A percentile compares a stretch with the other conserved stretches of the same genome.
phyloP scores from a whole-genome alignment of 1,284 basidiomycete genomes.

The Tilletia horrida region DNA sequence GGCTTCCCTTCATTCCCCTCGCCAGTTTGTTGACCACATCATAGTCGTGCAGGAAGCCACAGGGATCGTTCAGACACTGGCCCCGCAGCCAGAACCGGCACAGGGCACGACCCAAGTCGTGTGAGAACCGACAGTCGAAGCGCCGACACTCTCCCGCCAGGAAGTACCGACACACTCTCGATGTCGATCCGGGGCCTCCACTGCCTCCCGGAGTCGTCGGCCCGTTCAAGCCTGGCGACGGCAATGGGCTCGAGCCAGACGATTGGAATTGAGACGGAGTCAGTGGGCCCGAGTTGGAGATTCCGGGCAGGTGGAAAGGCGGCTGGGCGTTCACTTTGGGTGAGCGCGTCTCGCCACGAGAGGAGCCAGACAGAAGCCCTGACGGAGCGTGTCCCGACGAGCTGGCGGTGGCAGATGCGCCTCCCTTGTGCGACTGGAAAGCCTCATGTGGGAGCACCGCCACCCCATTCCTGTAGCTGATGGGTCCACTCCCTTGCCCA shows the following conservation, averaged over 20 bases:
- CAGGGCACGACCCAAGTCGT: constrained; percentile 63
- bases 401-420: not conserved
- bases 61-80: constrained; percentile 58
- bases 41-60: constrained; percentile 52
- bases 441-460: constrained; percentile 19
- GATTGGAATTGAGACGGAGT: constrained; percentile 3
- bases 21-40: constrained; percentile 67
- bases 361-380: not conserved
- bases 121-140: constrained; percentile 85
- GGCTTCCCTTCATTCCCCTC: constrained; percentile 28
- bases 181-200: constrained; percentile 10
- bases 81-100: constrained; percentile 98
- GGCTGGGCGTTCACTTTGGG: not conserved
- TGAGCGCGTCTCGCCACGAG: not conserved
- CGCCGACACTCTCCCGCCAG: constrained; percentile 91
- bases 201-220: constrained; percentile 18
- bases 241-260: not conserved
- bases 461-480: constrained; percentile 17
- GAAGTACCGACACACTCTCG: constrained; percentile 84
- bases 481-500: not conserved
- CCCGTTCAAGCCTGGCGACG: not conserved
- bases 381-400: not conserved
- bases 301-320: not conserved
- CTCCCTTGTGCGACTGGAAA: constrained; percentile 18
- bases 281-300: not conserved